Evolutionary conservation across 2,329 filamentous ascomycete genomes (phyloP).

Genomic region (Helotiales sp.): DNA sequence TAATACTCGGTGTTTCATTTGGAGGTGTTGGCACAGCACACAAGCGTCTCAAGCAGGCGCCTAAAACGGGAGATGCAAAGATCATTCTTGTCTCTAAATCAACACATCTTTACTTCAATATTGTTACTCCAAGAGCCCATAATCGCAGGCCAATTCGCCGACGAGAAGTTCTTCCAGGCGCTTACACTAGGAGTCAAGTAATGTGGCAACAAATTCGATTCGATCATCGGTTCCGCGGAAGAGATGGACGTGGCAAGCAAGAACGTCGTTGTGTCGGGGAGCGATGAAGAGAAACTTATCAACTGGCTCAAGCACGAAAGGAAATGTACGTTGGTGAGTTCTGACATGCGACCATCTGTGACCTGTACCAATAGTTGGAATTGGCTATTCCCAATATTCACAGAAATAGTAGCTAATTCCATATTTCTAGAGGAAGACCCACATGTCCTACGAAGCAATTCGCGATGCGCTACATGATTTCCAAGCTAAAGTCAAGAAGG

Average conservation of each 20-base stretch:
- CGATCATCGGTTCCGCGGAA: constrained; percentile 55
- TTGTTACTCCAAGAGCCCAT: constrained; percentile 55
- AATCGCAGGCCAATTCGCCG: constrained; percentile 50
- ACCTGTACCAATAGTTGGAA: background rate
- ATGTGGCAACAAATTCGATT: constrained; percentile 57
- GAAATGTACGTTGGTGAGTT: constrained; percentile 50
- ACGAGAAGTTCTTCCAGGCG: constrained; percentile 49
- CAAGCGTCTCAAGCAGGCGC: constrained; percentile 40
- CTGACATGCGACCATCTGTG: background rate
- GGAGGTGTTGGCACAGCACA: constrained; percentile 42
- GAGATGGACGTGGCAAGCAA: constrained; percentile 50
- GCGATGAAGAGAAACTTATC: constrained; percentile 42
- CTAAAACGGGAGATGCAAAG: constrained; percentile 50
- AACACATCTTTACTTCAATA: constrained; percentile 55
- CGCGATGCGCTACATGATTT: constrained; percentile 33
- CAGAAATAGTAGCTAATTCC: background rate
- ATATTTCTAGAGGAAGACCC: constrained; percentile 45
- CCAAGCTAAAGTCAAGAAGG: constrained; percentile 32
- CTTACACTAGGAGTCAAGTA: constrained; percentile 52
- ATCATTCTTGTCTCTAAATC: constrained; percentile 59
- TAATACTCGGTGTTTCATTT: constrained; percentile 44
- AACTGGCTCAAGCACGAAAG: constrained; percentile 54
- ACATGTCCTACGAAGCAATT: constrained; percentile 47
- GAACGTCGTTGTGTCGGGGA: constrained; percentile 49
- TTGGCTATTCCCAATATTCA: background rate